A percentile compares a stretch with the other conserved stretches of the same genome.
Conservation (phyloP, 257 asterid genomes). For the Coffea eugenioides region DNA sequence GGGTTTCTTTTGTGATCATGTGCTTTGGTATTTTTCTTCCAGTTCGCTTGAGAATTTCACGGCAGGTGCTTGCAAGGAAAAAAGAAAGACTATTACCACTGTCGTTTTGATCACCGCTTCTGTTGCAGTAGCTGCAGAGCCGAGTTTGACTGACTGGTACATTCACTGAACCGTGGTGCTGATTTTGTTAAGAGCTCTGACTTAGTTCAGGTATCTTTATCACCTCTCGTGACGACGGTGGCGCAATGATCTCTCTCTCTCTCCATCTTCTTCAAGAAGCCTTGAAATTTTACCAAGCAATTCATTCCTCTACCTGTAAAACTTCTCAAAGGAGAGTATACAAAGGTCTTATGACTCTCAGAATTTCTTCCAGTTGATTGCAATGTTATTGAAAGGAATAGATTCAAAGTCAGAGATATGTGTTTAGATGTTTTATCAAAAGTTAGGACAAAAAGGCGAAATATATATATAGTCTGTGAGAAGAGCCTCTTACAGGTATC, state of each 20-base stretch:
- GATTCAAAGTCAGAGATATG: not conserved
- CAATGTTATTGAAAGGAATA: not conserved
- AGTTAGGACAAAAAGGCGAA: not conserved
- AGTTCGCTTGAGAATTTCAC: constrained; percentile 50
- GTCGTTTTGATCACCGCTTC: constrained; percentile 38
- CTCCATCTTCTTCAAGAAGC: constrained; percentile 6
- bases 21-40: constrained; percentile 54
- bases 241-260: constrained; percentile 13
- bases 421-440: not conserved
- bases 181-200: constrained; percentile 15
- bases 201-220: constrained; percentile 7
- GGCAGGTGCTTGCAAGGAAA: constrained; percentile 61
- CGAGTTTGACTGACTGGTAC: constrained; percentile 7
- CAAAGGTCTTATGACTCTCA: not conserved
- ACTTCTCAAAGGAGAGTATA: not conserved
- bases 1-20: constrained; percentile 49
- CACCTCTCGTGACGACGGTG: constrained; percentile 23
- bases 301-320: constrained; percentile 9
- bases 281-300: constrained; percentile 17
- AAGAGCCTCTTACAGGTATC: not conserved
- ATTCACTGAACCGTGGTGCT: constrained; percentile 16
- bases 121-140: not conserved
- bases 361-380: not conserved
- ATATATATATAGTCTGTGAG: not conserved
- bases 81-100: constrained; percentile 58